A percentile compares a stretch with the other conserved stretches of the same genome.
These are phyloP conservation scores for Lathyrus oleraceus DNA, from an alignment of 306 rosid species.

Conservation along the genomic window DNA sequence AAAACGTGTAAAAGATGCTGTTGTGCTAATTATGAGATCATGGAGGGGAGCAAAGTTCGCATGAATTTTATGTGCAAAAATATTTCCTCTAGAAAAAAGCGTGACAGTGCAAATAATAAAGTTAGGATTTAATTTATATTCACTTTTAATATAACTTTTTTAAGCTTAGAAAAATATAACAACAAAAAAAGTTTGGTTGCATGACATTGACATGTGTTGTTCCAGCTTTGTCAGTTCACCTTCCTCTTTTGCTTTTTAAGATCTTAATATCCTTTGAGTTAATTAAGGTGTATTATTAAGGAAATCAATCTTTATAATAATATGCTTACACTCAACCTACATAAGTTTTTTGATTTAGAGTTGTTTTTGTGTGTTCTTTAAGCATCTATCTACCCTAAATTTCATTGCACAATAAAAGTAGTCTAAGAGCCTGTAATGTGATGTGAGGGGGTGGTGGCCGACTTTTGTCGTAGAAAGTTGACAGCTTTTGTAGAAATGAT, in stretches of 20 bases:
- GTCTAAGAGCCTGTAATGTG: neutral
- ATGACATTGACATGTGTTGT: slow-evolving; percentile 25
- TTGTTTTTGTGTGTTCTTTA: neutral
- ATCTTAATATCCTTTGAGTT: neutral
- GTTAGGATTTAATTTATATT: too few species aligned
- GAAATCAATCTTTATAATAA: neutral
- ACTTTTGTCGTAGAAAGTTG: slow-evolving; percentile 20
- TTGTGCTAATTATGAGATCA: slow-evolving; percentile 57
- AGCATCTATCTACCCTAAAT: neutral
- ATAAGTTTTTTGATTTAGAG: too few species aligned
- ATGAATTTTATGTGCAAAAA: slow-evolving; percentile 41
- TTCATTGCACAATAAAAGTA: neutral
- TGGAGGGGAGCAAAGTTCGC: slow-evolving; percentile 92
- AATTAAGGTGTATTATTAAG: neutral
- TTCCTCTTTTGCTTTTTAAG: slow-evolving; percentile 12
- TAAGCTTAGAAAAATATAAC: too few species aligned
- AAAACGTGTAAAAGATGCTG: slow-evolving; percentile 48
- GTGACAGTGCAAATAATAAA: neutral
- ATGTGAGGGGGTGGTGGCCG: slow-evolving; percentile 14
- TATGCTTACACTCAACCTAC: too few species aligned
- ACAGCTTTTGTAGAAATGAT: neutral
- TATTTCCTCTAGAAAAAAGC: slow-evolving; percentile 33
- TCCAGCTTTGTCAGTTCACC: slow-evolving; percentile 27
- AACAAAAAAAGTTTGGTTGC: neutral
- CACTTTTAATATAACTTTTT: too few species aligned